phyloP scores from a whole-genome alignment of 805 yeast genomes.

The Cyberlindnera euphorbiae region DNA sequence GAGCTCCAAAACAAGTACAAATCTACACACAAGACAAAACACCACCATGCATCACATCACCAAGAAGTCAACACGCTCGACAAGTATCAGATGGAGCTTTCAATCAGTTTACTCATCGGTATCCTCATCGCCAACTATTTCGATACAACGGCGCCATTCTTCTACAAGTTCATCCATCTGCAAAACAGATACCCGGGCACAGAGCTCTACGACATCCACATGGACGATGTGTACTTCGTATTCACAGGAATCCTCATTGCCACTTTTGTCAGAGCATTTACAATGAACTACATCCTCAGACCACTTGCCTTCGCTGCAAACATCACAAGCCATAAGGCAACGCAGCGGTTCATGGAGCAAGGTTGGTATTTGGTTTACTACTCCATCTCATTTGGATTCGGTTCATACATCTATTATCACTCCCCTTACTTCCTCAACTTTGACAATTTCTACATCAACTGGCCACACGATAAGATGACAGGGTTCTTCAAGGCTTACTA shows the following conservation, averaged over 20 bases:
- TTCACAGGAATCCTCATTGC: constrained; percentile 50
- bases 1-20: neutral
- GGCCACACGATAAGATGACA: constrained; percentile 69
- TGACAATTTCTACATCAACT: constrained; percentile 54
- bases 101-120: constrained; percentile 19
- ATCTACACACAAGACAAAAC: neutral
- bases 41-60: neutral
- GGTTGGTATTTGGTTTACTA: constrained; percentile 72
- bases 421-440: constrained; percentile 58
- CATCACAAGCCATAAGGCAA: constrained; percentile 46
- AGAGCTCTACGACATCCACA: constrained; percentile 47
- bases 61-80: constrained; percentile 19
- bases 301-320: constrained; percentile 48
- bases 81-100: constrained; percentile 27
- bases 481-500: constrained; percentile 61
- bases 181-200: constrained; percentile 33
- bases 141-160: constrained; percentile 25
- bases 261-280: constrained; percentile 53
- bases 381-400: constrained; percentile 47
- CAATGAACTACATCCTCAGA: constrained; percentile 52
- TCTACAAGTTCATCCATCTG: constrained; percentile 35
- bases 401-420: constrained; percentile 49
- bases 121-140: constrained; percentile 24
- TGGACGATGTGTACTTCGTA: constrained; percentile 50
- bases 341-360: constrained; percentile 78